Evolutionary conservation across 2,329 filamentous ascomycete species (phyloP), one percentile per base, ranked within the genome.

Genomic region (Aspergillus aculeatus): DNA sequence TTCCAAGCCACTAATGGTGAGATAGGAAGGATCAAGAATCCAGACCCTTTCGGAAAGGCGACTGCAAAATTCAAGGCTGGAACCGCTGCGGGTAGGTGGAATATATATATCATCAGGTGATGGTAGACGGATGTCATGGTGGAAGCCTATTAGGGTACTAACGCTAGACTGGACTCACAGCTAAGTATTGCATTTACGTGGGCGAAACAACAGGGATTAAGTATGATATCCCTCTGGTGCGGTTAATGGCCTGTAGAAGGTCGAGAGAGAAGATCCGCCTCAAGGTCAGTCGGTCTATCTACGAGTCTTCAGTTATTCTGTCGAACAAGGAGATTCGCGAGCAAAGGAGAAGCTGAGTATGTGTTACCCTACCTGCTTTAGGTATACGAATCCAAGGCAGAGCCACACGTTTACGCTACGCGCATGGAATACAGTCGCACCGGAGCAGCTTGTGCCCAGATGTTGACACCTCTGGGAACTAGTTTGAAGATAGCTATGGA

Each of bases 351-450:
- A 24, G n/a, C 53, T 55, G 12, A 55, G 24, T 3, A 24, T 11
- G 35, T 5, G 47, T 26, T 3, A 11, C 9, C 2, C 23, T 44
- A 57, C 38, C 23, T 44, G 57, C 38, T 58, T 31, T 63, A 92
- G 88, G 80, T 93, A 54, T 90, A 86, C 76, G 85, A 91, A 72
- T 89, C 87, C 5, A 81, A 85, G 61, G 77, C 81, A 11, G 74
- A 76, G 14, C 88, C 88, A 0, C 79, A 77, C 60, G 81, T 84
- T 0, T 92, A 91, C 75, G 83, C 82, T 64, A 84, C 85, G 50
- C 83, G 83, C 7, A 81, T 80, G 50, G 84, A 84, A 56, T 77
- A 78, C 58, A 74, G 67, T 31, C 71, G 74, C 2, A 58, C 64
- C 3, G 73, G 75, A 1, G 69, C 62, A 11, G 69, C 69, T 0